Conservation (phyloP, 2,329 filamentous ascomycete genomes). For the Epichloe festucae region DNA sequence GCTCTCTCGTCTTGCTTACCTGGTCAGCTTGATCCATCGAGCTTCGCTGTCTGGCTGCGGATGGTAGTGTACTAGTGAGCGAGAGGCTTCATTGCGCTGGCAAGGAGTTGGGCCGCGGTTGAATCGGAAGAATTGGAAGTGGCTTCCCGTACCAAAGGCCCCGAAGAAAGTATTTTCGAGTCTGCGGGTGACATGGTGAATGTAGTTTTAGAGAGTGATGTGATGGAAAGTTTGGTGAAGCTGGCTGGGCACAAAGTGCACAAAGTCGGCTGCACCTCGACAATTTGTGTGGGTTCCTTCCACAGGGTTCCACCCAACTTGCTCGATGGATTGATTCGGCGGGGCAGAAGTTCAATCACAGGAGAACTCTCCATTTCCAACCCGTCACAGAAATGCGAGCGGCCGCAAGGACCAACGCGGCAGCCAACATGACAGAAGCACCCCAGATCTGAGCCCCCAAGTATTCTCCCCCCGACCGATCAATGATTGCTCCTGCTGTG, state of each 20-base stretch:
- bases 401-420: constrained; percentile 18
- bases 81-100: neutral
- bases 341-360: neutral
- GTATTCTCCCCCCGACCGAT: constrained; percentile 21
- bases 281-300: no score
- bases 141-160: constrained; percentile 27
- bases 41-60: constrained; percentile 37
- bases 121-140: neutral
- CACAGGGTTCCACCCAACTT: no score
- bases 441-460: constrained; percentile 34
- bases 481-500: constrained; percentile 32
- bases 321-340: no score
- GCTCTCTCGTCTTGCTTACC: constrained; percentile 24
- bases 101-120: neutral
- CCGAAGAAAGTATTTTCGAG: constrained; percentile 30
- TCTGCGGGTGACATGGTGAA: constrained; percentile 27
- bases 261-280: no score
- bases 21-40: constrained; percentile 46
- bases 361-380: constrained; percentile 16
- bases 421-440: constrained; percentile 25
- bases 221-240: no score
- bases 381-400: constrained; percentile 24
- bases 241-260: no score
- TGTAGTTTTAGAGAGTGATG: no score
- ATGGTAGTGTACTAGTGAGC: neutral